Evolutionary conservation across 2,329 filamentous ascomycete species (phyloP).

Genomic region (Pseudogymnoascus sp.): DNA sequence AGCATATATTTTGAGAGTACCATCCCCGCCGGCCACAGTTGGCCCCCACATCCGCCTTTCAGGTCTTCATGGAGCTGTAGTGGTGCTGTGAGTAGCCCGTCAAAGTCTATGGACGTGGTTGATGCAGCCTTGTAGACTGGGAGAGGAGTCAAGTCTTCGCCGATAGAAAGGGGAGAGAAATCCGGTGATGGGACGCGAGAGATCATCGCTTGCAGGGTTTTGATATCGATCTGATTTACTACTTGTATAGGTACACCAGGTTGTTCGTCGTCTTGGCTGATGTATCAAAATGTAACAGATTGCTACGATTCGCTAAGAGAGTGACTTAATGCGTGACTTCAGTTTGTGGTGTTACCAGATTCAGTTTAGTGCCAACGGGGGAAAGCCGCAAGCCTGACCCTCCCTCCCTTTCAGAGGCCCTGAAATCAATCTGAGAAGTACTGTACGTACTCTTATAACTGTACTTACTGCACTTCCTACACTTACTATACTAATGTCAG

Average conservation of each 20-base stretch:
- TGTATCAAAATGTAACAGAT: conserved; percentile 7
- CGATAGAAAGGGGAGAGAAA: conserved; percentile 32
- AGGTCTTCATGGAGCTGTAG: conserved; percentile 79
- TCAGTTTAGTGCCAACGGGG: not conserved
- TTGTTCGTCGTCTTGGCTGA: conserved; percentile 7
- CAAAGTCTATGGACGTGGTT: conserved; percentile 52
- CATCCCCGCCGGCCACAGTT: conserved; percentile 91
- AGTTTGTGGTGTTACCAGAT: not conserved
- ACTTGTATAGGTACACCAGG: not conserved
- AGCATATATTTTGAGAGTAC: conserved; percentile 80
- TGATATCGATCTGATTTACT: conserved; percentile 2
- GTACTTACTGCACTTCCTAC: too few relatives aligned
- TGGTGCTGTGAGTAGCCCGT: conserved; percentile 60
- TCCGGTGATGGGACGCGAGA: conserved; percentile 25
- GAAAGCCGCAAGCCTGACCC: not conserved
- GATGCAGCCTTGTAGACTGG: conserved; percentile 48
- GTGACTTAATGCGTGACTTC: conserved; percentile 4
- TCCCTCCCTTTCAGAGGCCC: conserved; percentile 1
- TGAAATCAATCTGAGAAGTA: conserved; percentile 5
- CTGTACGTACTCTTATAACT: not conserved
- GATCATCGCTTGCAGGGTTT: conserved; percentile 17
- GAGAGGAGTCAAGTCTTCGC: conserved; percentile 47
- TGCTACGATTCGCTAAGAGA: conserved; percentile 5
- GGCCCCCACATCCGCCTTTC: conserved; percentile 79
- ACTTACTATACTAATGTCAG: not conserved